Evolutionary conservation across 2,329 filamentous ascomycete genomes (phyloP).

Genomic region (Endoconidiophora polonica): DNA sequence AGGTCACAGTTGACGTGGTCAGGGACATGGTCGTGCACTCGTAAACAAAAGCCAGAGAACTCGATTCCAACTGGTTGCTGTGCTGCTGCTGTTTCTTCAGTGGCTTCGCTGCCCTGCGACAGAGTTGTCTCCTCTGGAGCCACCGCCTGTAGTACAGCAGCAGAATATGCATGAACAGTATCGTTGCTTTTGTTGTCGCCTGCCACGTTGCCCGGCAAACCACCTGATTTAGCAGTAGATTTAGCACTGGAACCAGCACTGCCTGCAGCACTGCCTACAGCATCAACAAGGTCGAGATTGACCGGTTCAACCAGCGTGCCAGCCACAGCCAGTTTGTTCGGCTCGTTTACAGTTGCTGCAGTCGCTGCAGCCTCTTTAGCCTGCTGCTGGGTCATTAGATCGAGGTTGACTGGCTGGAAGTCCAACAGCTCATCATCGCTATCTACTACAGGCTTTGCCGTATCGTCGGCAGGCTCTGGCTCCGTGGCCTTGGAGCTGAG

Average conservation of each 20-base stretch:
- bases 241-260: neutral
- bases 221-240: neutral
- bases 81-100: neutral
- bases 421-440: neutral
- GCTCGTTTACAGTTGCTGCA: neutral
- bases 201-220: neutral
- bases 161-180: conserved; percentile 4
- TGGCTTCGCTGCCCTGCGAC: too few relatives aligned
- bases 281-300: neutral
- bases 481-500: neutral
- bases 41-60: conserved; percentile 31
- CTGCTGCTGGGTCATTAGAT: neutral
- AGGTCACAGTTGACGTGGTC: conserved; percentile 4
- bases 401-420: conserved; percentile 1
- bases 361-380: neutral
- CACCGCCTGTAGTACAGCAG: neutral
- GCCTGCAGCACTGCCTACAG: neutral
- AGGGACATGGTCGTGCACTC: conserved; percentile 13
- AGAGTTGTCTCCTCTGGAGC: too few relatives aligned
- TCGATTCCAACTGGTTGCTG: conserved; percentile 15
- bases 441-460: neutral
- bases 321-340: neutral
- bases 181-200: neutral
- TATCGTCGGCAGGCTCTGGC: neutral
- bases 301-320: neutral